A percentile compares a stretch with the other conserved stretches of the same genome.
phyloP scores from a whole-genome alignment of 148 eudicot species.

The Heliamphora exappendiculata region DNA sequence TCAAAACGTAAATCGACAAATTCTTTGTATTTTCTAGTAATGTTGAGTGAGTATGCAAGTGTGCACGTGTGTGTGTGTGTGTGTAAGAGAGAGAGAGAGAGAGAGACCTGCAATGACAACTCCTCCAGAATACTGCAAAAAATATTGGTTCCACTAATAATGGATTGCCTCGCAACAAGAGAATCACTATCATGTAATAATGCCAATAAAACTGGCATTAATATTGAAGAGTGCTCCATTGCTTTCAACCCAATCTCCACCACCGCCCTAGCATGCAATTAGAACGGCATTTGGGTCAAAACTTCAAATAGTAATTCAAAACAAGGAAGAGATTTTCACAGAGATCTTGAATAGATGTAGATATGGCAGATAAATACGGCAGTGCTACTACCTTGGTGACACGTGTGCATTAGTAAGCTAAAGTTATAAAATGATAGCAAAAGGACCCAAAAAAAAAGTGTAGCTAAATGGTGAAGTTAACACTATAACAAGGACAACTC shows the following conservation, averaged over 20 bases:
- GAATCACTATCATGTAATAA: conserved; percentile 48
- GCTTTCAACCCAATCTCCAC: conserved; percentile 61
- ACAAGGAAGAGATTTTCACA: neutral
- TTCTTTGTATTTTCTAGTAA: too few relatives aligned
- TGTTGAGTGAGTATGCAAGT: too few relatives aligned
- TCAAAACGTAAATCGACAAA: neutral
- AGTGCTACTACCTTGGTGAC: neutral
- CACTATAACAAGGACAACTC: neutral
- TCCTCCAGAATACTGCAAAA: conserved; percentile 59
- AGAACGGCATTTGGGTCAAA: neutral
- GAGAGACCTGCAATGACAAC: conserved; percentile 64
- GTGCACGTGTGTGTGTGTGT: neutral
- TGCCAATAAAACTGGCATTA: conserved; percentile 53
- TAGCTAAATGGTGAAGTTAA: too few relatives aligned
- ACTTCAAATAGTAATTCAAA: neutral
- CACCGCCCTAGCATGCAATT: conserved; percentile 43
- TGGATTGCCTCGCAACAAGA: conserved; percentile 53
- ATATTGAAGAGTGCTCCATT: conserved; percentile 48
- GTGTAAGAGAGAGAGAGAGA: neutral
- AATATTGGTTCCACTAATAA: conserved; percentile 54
- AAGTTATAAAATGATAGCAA: neutral
- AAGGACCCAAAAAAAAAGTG: neutral
- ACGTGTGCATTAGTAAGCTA: neutral
- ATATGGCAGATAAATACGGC: neutral
- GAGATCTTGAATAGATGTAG: neutral